Percentiles rank a stretch among this genome's conserved stretches.
phyloP scores from a whole-genome alignment of 345 rosid species.

The Mallotus nudiflorus region DNA sequence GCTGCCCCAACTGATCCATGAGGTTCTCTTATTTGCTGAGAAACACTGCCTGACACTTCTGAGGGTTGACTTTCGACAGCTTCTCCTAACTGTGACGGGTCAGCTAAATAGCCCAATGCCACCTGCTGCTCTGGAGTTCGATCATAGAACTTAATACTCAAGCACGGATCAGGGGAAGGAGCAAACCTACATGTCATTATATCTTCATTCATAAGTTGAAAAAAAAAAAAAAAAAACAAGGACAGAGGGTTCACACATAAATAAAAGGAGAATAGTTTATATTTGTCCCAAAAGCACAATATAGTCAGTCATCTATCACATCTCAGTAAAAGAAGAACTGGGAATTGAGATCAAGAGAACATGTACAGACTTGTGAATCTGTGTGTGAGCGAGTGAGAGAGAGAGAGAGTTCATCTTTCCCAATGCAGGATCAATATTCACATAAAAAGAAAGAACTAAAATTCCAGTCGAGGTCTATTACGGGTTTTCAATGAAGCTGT shows the following conservation, averaged over 20 bases:
- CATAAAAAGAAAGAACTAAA: not conserved
- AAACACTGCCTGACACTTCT: constrained; percentile 30
- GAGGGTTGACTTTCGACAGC: constrained; percentile 32
- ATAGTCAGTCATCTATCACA: not conserved
- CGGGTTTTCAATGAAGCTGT: constrained; percentile 96
- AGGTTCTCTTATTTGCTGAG: constrained; percentile 42
- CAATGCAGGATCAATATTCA: constrained; percentile 8
- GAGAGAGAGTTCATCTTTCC: not conserved
- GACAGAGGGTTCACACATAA: not conserved
- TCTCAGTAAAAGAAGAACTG: not conserved
- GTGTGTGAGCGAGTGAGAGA: not conserved
- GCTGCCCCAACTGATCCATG: constrained; percentile 88
- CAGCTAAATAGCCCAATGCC: constrained; percentile 65
- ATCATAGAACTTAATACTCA: constrained; percentile 75
- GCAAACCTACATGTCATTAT: constrained; percentile 48
- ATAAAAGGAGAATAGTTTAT: too few species aligned
- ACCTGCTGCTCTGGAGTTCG: constrained; percentile 87
- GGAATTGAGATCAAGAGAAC: constrained; percentile 11
- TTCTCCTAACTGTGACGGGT: constrained; percentile 48
- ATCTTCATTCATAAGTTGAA: not conserved
- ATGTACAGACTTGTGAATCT: too few species aligned
- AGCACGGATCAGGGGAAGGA: constrained; percentile 79
- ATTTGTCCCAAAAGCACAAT: not conserved
- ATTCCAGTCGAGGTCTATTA: constrained; percentile 38
- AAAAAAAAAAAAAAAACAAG: not conserved